Base-by-base conservation (phyloP, 164 flowering plant genomes). In the Malania oleifera region DNA sequence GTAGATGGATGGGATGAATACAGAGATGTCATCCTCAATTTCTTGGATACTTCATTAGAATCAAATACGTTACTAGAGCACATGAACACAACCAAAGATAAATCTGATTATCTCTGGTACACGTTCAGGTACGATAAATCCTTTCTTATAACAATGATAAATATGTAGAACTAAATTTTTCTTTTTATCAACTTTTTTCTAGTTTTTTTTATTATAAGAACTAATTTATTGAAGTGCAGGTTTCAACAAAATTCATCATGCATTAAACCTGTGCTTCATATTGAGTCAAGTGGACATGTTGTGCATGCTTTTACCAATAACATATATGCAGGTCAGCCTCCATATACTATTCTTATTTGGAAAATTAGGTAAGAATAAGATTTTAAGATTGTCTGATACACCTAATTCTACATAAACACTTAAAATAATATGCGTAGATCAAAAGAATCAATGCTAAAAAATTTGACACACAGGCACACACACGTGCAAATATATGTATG, bases 21-120 rank as follows among this genome's bases (percentile, higher is more conserved):
- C 46, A 43, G 46, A 43, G 46, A 43, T 17, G 46, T 43, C 46
- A 43, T 43, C 22, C 46, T 22, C 17, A 43, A 43, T 43, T 43
- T 43, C 22, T 17, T 17, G 22, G 46, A 43, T 17, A n/a, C 46
- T 43, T 12, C 46, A 17, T 17, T 43, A 43, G 4, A 43, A 17
- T 43, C 46, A 1, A 12, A 43, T n/a, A 18, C 12, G 5, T 18
- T 43, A 43, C 46, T 17, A 6, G 46, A 43, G 22, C 46, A 43
- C 19, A n/a, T 43, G 22, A 43, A 18, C 12, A 43, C 22, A 18
- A 43, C 46, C 46, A 43, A 18, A 43, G 46, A 43, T 43, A 12
- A n/a, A 17, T 17, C 46, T 0, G 46, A 43, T 43, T 43, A 43
- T 43, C 18, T 43, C 22, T 43, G 46, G 46, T 43, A 43, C 46